Evolutionary conservation across 805 yeast species (phyloP).

Genomic region (Yarrowia sp.): DNA sequence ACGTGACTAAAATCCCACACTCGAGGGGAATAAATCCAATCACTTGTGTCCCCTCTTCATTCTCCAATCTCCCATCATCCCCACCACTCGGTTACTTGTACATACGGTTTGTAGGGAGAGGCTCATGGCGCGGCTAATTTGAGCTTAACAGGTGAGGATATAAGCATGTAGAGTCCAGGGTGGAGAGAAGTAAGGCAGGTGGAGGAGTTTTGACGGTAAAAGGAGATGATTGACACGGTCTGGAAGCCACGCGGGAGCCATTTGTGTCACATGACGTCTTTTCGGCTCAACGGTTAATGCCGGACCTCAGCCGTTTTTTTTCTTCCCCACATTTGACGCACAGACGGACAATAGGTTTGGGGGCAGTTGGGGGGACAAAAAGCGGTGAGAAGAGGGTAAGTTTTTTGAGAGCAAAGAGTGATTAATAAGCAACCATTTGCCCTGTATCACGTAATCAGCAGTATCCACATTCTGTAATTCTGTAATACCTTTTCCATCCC

Average conservation of each 20-base stretch:
- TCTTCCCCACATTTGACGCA: slow-evolving; percentile 3
- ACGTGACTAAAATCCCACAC: too few species aligned
- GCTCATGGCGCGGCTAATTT: slow-evolving; percentile 1
- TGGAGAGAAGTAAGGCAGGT: neutral
- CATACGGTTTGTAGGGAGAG: neutral
- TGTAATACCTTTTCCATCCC: too few species aligned
- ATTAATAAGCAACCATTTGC: too few species aligned
- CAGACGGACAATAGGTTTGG: neutral
- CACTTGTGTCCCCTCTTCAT: neutral
- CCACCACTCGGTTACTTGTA: neutral
- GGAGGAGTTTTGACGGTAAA: too few species aligned
- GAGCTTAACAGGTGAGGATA: neutral
- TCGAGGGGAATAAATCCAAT: neutral
- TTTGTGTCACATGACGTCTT: neutral
- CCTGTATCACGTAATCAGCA: neutral
- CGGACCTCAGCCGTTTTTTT: slow-evolving; percentile 10
- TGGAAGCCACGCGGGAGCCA: too few species aligned
- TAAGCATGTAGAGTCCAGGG: neutral
- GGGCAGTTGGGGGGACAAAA: neutral
- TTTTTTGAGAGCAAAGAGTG: too few species aligned
- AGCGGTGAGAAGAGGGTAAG: neutral
- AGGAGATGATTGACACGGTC: too few species aligned
- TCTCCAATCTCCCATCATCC: neutral
- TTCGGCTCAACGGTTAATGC: slow-evolving; percentile 2
- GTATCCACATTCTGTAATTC: too few species aligned